Conservation (phyloP, 75 land plant genomes). For the Selaginella moellendorffii region DNA sequence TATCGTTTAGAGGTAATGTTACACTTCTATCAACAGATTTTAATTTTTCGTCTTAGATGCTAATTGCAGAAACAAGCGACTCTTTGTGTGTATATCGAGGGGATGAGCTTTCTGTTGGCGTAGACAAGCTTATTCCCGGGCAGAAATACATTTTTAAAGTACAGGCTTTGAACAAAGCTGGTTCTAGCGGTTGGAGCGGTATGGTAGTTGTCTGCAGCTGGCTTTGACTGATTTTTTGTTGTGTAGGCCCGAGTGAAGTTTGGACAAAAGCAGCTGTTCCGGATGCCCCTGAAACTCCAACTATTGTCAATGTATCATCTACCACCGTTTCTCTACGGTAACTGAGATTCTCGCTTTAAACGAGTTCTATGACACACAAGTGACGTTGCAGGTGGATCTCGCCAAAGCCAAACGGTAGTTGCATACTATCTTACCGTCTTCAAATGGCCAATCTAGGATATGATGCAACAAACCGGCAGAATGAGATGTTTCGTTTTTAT, state of each 20-base stretch:
- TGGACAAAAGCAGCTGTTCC: conserved; percentile 12
- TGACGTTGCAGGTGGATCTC: conserved; percentile 16
- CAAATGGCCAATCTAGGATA: conserved; percentile 15
- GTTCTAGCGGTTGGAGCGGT: conserved; percentile 15
- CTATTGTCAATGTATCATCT: conserved; percentile 4
- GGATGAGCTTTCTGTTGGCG: conserved; percentile 1
- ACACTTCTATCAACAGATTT: background rate
- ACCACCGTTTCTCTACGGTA: conserved; percentile 12
- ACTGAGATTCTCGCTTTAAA: no score
- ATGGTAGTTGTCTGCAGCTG: background rate
- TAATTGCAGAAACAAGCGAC: background rate
- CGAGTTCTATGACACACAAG: no score
- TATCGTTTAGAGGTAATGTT: conserved; percentile 19
- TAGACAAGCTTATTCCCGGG: conserved; percentile 12
- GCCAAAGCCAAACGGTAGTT: conserved; percentile 11
- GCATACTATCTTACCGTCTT: conserved; percentile 10
- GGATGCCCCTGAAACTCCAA: conserved; percentile 14
- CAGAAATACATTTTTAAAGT: conserved; percentile 13
- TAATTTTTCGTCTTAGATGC: background rate
- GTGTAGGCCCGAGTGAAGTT: conserved; percentile 3
- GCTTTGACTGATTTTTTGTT: background rate
- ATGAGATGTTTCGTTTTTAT: background rate
- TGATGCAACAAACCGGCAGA: conserved; percentile 1
- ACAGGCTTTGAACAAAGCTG: conserved; percentile 19
- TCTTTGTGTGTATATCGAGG: conserved; percentile 8